These are phyloP conservation scores for Mrakia gelida DNA, from an alignment of 768 basidiomycete genomes.

Conservation along the genomic window DNA sequence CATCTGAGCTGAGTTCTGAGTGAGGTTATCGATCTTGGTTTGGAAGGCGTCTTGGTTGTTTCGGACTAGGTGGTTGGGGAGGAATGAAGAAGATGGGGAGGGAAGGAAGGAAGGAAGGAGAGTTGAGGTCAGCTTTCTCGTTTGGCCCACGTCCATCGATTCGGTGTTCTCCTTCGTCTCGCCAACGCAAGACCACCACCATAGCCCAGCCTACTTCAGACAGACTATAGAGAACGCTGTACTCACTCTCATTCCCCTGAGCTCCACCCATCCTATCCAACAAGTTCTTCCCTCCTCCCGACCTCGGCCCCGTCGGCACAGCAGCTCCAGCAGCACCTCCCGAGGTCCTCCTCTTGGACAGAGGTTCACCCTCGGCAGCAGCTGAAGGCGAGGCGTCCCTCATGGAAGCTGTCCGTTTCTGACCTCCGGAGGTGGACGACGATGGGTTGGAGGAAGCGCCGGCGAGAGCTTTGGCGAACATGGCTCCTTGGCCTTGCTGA, in stretches of 20 bases:
- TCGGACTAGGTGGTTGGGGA: background rate
- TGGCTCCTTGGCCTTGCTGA: background rate
- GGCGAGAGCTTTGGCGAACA: conserved; percentile 17
- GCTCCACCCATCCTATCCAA: conserved; percentile 16
- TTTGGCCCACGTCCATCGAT: background rate
- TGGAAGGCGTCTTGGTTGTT: conserved; percentile 28
- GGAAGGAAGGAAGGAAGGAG: background rate
- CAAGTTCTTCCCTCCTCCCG: conserved; percentile 7
- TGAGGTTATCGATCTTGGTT: conserved; percentile 24
- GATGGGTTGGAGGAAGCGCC: conserved; percentile 5
- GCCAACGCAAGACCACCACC: no score
- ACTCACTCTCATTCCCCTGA: conserved; percentile 16
- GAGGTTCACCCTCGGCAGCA: background rate
- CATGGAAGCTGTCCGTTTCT: conserved; percentile 3
- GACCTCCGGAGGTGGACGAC: background rate
- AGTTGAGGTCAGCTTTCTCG: background rate
- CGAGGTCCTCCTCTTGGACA: conserved; percentile 15
- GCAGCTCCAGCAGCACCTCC: background rate
- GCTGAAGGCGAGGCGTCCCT: background rate
- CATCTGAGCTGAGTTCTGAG: conserved; percentile 6
- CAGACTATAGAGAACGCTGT: background rate
- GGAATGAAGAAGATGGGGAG: background rate
- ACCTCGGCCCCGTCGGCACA: conserved; percentile 19
- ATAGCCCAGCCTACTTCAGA: no score
- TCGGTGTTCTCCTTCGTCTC: background rate